phyloP scores from a whole-genome alignment of 352 stramenopile species.

The Phytophthora melonis region DNA sequence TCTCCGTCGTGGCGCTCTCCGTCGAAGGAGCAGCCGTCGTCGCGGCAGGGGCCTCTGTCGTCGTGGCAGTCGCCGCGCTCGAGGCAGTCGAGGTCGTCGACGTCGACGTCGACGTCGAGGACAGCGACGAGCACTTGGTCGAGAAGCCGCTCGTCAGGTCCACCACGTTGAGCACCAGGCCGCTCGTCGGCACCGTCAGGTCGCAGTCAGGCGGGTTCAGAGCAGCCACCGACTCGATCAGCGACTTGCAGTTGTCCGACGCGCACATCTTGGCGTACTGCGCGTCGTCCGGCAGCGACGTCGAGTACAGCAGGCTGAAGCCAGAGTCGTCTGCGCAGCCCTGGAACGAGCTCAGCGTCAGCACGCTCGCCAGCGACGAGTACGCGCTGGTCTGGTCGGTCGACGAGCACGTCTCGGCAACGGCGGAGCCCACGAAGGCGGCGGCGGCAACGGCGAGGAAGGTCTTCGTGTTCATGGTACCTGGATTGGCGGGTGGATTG shows the following conservation, averaged over 20 bases:
- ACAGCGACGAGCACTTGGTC: slow-evolving; percentile 14
- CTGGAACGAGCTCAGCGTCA: slow-evolving; percentile 34
- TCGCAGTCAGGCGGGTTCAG: slow-evolving; percentile 6
- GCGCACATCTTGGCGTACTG: slow-evolving; percentile 43
- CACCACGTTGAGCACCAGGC: slow-evolving; percentile 35
- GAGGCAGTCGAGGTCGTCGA: slow-evolving; percentile 3
- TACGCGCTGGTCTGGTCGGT: slow-evolving; percentile 38
- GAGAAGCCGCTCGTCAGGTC: slow-evolving; percentile 37
- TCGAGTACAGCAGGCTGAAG: slow-evolving; percentile 43
- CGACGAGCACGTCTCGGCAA: slow-evolving; percentile 19
- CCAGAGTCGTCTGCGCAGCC: slow-evolving; percentile 36
- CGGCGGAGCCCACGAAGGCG: slow-evolving; percentile 28
- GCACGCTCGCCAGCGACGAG: slow-evolving; percentile 36
- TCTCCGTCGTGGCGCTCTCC: no score
- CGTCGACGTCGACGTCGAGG: slow-evolving; percentile 4
- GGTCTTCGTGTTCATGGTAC: slow-evolving; percentile 38
- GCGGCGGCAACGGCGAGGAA: slow-evolving; percentile 27
- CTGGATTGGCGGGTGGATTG: no score
- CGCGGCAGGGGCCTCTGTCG: background rate
- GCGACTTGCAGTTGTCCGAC: slow-evolving; percentile 27
- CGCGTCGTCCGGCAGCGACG: slow-evolving; percentile 28
- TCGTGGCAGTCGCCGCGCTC: background rate
- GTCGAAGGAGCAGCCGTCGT: no score
- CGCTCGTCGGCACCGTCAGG: slow-evolving; percentile 31
- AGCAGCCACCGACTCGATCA: slow-evolving; percentile 19